phyloP scores from a whole-genome alignment of 345 rosid species.

The Carallia pectinifolia region DNA sequence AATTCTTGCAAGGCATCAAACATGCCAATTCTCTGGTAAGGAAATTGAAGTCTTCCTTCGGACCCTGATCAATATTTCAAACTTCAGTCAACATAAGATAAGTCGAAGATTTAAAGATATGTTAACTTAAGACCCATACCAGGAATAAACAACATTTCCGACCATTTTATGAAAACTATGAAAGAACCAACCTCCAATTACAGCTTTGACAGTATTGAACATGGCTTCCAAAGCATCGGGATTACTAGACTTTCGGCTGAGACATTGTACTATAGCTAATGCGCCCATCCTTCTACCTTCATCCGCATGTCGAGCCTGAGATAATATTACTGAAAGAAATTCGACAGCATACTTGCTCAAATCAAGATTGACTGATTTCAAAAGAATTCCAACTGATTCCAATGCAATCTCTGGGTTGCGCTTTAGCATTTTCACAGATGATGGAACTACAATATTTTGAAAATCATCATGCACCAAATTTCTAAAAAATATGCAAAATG shows the following conservation, averaged over 20 bases:
- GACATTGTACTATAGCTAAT: constrained; percentile 56
- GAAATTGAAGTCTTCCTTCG: constrained; percentile 88
- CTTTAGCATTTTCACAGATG: constrained; percentile 86
- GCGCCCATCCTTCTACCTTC: constrained; percentile 79
- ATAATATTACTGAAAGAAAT: constrained; percentile 62
- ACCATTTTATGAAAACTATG: not conserved
- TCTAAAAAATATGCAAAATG: constrained; percentile 59
- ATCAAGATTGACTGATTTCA: constrained; percentile 67
- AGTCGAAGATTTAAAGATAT: not conserved
- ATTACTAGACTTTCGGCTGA: constrained; percentile 85
- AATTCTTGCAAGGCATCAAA: constrained; percentile 73
- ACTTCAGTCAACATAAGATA: constrained; percentile 16
- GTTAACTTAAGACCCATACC: not conserved
- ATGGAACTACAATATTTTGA: constrained; percentile 71
- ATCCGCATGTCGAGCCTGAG: constrained; percentile 85
- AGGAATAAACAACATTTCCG: not conserved
- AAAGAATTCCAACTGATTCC: constrained; percentile 71
- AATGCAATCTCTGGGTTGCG: constrained; percentile 95
- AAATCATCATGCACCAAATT: constrained; percentile 72
- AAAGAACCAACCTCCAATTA: constrained; percentile 70
- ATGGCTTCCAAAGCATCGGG: constrained; percentile 87
- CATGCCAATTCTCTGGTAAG: constrained; percentile 92
- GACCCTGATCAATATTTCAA: constrained; percentile 56
- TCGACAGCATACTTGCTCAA: constrained; percentile 87
- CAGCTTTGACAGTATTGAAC: constrained; percentile 68